Evolutionary conservation across 2,329 filamentous ascomycete species (phyloP).

Genomic region (Colletotrichum paranaense): DNA sequence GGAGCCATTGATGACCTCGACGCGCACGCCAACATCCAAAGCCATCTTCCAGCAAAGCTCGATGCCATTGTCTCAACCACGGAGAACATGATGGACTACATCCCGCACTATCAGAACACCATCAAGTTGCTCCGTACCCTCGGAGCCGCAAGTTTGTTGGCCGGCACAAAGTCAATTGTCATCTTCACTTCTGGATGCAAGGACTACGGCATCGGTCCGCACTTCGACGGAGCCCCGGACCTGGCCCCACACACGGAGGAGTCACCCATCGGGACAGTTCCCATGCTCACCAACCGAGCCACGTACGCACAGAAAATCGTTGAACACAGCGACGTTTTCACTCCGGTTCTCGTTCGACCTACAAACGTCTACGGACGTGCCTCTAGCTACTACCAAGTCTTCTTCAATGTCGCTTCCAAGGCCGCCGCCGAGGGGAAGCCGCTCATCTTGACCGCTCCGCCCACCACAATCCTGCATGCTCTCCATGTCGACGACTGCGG

Average conservation of each 20-base stretch:
- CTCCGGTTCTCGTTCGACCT: slow-evolving; percentile 56
- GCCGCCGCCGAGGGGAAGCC: slow-evolving; percentile 16
- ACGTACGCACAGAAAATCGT: slow-evolving; percentile 48
- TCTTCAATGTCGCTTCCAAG: slow-evolving; percentile 49
- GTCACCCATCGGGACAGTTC: slow-evolving; percentile 47
- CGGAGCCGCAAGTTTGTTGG: slow-evolving; percentile 44
- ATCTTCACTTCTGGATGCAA: slow-evolving; percentile 62
- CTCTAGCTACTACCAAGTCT: slow-evolving; percentile 55
- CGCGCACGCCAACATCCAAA: slow-evolving; percentile 43
- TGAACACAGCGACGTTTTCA: slow-evolving; percentile 51
- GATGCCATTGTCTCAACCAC: slow-evolving; percentile 57
- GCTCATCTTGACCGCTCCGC: slow-evolving; percentile 47
- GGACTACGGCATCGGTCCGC: slow-evolving; percentile 55
- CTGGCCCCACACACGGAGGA: slow-evolving; percentile 56
- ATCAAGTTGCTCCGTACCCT: slow-evolving; percentile 48
- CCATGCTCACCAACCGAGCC: slow-evolving; percentile 45
- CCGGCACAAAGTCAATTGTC: slow-evolving; percentile 52
- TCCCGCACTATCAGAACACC: slow-evolving; percentile 50
- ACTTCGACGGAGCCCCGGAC: slow-evolving; percentile 46
- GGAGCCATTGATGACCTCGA: slow-evolving; percentile 48
- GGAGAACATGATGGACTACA: slow-evolving; percentile 53
- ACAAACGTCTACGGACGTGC: slow-evolving; percentile 59
- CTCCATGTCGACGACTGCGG: slow-evolving; percentile 62
- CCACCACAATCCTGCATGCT: slow-evolving; percentile 55
- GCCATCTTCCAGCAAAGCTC: slow-evolving; percentile 44